Evolutionary conservation across 371 early-diverging fungal species (phyloP).

Genomic region (Apophysomyces variabilis): DNA sequence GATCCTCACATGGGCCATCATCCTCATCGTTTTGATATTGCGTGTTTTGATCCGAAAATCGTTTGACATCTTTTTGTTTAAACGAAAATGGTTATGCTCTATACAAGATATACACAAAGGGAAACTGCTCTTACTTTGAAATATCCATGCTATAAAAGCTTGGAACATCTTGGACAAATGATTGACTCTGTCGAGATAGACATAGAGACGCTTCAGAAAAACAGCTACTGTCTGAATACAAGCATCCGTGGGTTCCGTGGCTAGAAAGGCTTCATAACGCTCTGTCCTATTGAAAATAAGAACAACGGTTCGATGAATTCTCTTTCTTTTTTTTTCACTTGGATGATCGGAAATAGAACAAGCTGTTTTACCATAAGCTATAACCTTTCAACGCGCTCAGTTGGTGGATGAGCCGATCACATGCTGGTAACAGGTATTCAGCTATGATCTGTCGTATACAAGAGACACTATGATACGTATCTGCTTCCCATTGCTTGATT

Average conservation of each 20-base stretch:
- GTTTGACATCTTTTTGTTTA: not conserved
- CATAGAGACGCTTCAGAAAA: not conserved
- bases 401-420: slow-evolving; percentile 6
- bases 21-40: slow-evolving; percentile 2
- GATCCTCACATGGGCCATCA: slow-evolving; percentile 10
- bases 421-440: slow-evolving; percentile 14
- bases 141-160: slow-evolving; percentile 21
- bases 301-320: too few relatives aligned
- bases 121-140: not conserved
- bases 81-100: too few relatives aligned
- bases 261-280: slow-evolving; percentile 4
- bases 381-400: slow-evolving; percentile 11
- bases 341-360: too few relatives aligned
- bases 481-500: slow-evolving; percentile 16
- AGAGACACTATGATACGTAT: slow-evolving; percentile 6
- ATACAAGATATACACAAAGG: too few relatives aligned
- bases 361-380: not conserved
- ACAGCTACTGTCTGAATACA: slow-evolving; percentile 1
- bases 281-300: slow-evolving; percentile 7
- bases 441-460: slow-evolving; percentile 10
- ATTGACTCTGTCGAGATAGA: not conserved
- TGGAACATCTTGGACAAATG: slow-evolving; percentile 15
- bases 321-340: too few relatives aligned
- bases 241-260: not conserved
- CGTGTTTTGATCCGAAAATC: not conserved